A percentile compares a stretch with the other conserved stretches of the same genome.
Conservation (phyloP, 805 yeast genomes). For the Scheffersomyces stipitis region DNA sequence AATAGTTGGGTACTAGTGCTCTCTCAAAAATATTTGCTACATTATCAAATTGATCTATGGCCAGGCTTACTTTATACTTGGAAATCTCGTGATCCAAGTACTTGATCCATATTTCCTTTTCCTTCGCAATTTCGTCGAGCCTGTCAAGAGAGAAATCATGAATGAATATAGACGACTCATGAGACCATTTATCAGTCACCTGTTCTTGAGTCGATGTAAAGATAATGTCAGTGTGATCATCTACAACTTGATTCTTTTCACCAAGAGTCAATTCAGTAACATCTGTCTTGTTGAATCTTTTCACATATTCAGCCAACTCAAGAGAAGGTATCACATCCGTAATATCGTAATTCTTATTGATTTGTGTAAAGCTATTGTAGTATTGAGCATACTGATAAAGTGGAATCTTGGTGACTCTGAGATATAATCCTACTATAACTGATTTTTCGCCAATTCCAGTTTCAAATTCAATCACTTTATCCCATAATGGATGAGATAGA, state of each 20-base stretch:
- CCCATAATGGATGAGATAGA: slow-evolving; percentile 82
- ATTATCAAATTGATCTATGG: neutral
- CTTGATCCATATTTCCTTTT: slow-evolving; percentile 55
- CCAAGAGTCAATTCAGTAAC: slow-evolving; percentile 28
- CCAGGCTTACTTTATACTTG: neutral
- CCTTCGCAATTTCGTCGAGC: slow-evolving; percentile 33
- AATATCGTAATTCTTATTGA: slow-evolving; percentile 33
- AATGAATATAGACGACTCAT: slow-evolving; percentile 62
- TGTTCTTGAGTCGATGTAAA: slow-evolving; percentile 48
- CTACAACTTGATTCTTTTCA: slow-evolving; percentile 43
- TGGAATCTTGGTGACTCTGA: slow-evolving; percentile 57
- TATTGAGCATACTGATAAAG: slow-evolving; percentile 84
- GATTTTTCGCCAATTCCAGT: slow-evolving; percentile 28
- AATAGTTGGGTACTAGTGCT: slow-evolving; percentile 67
- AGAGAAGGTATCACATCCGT: slow-evolving; percentile 21
- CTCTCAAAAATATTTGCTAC: slow-evolving; percentile 59
- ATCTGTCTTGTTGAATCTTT: slow-evolving; percentile 19
- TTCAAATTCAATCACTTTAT: slow-evolving; percentile 65
- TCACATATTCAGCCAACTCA: slow-evolving; percentile 18
- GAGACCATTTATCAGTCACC: slow-evolving; percentile 67
- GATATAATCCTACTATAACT: slow-evolving; percentile 40
- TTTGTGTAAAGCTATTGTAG: slow-evolving; percentile 49
- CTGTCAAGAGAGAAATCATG: slow-evolving; percentile 52
- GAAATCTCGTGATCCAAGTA: slow-evolving; percentile 59
- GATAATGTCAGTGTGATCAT: slow-evolving; percentile 42